A percentile compares a stretch with the other conserved stretches of the same genome.
phyloP scores from a whole-genome alignment of 192 early-diverging fungal species.

The Podochytrium sp. region DNA sequence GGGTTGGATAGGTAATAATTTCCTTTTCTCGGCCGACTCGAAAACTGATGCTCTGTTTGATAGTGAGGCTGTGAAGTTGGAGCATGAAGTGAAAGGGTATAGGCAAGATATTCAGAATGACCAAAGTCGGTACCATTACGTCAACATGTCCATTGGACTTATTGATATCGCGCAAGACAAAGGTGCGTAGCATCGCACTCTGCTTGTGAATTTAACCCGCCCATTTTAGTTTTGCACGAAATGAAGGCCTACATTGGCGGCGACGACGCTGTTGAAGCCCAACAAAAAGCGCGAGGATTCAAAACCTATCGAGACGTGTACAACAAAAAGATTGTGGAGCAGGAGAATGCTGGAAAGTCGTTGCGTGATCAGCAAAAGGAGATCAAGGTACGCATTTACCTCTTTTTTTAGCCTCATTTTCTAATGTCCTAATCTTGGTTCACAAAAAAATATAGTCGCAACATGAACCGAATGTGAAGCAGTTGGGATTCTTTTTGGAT shows the following conservation, averaged over 20 bases:
- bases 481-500: slow-evolving; percentile 49
- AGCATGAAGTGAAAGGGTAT: slow-evolving; percentile 49
- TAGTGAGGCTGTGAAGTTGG: slow-evolving; percentile 52
- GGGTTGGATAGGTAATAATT: slow-evolving; percentile 57
- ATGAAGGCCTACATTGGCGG: slow-evolving; percentile 70
- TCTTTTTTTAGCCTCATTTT: too few species aligned
- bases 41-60: slow-evolving; percentile 4
- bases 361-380: slow-evolving; percentile 58
- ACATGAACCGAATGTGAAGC: slow-evolving; percentile 37
- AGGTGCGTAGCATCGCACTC: slow-evolving; percentile 33
- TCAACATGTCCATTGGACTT: slow-evolving; percentile 42
- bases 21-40: not conserved
- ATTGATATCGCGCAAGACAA: slow-evolving; percentile 54
- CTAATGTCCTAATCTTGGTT: not conserved
- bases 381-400: slow-evolving; percentile 46
- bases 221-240: slow-evolving; percentile 56
- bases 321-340: slow-evolving; percentile 53
- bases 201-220: not conserved
- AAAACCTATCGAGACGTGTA: slow-evolving; percentile 67
- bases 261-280: slow-evolving; percentile 55
- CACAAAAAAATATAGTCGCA: not conserved
- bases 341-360: slow-evolving; percentile 50
- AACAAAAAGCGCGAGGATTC: slow-evolving; percentile 61
- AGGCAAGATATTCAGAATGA: slow-evolving; percentile 52
- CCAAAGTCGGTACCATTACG: slow-evolving; percentile 54